phyloP scores from a whole-genome alignment of 306 rosid species.

The Clitoria ternatea region DNA sequence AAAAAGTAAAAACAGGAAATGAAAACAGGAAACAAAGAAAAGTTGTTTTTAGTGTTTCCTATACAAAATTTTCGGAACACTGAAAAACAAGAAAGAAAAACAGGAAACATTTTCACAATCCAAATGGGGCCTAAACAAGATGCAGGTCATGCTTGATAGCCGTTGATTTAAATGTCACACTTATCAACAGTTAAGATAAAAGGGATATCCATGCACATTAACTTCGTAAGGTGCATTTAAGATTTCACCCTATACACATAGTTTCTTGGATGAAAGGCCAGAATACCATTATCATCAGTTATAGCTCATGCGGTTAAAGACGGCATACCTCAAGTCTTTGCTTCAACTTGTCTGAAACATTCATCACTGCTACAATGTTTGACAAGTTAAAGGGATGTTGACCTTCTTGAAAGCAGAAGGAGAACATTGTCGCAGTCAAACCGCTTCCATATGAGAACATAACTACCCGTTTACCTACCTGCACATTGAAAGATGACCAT shows the following conservation, averaged over 20 bases:
- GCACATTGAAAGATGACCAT: slow-evolving; percentile 20
- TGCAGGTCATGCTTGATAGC: too few species aligned
- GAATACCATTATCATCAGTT: not conserved
- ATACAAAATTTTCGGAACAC: too few species aligned
- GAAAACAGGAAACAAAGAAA: too few species aligned
- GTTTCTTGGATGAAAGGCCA: not conserved
- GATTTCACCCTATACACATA: not conserved
- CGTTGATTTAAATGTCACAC: not conserved
- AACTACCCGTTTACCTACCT: slow-evolving; percentile 64
- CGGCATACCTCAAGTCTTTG: slow-evolving; percentile 64
- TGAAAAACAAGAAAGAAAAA: too few species aligned
- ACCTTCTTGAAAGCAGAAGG: slow-evolving; percentile 48
- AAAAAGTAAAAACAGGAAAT: too few species aligned
- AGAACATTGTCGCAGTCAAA: slow-evolving; percentile 75
- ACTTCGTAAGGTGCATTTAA: not conserved
- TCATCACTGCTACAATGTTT: slow-evolving; percentile 58
- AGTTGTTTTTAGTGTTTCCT: too few species aligned
- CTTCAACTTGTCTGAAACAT: slow-evolving; percentile 67
- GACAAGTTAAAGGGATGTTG: slow-evolving; percentile 66
- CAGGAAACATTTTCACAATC: too few species aligned
- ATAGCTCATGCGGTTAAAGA: not conserved
- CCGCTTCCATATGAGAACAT: slow-evolving; percentile 93
- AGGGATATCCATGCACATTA: not conserved
- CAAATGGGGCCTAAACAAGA: too few species aligned
- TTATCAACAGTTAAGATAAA: not conserved